phyloP scores from a whole-genome alignment of 2,329 filamentous ascomycete genomes.

The Ophiobolus disseminans region DNA sequence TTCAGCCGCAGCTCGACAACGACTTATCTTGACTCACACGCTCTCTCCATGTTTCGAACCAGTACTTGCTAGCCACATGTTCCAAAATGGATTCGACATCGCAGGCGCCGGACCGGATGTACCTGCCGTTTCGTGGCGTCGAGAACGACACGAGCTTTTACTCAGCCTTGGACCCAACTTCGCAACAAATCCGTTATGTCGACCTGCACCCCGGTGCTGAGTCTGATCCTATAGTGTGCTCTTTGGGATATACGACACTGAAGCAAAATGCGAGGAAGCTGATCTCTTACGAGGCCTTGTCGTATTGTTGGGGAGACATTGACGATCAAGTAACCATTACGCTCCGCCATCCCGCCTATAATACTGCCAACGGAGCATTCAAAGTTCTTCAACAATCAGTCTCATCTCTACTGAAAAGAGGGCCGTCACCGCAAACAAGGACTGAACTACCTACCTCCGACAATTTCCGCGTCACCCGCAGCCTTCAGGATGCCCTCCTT shows the following conservation, averaged over 20 bases:
- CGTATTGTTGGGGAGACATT: conserved; percentile 6
- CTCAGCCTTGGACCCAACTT: neutral
- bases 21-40: too few species aligned
- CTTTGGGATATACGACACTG: neutral
- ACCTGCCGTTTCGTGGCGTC: neutral
- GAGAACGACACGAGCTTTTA: neutral
- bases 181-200: neutral
- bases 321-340: neutral
- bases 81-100: neutral
- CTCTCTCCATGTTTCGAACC: too few species aligned
- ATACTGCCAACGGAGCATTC: too few species aligned
- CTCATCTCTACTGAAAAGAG: neutral
- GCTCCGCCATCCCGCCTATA: neutral
- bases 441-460: neutral
- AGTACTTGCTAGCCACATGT: too few species aligned
- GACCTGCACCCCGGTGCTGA: neutral
- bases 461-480: neutral
- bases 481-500: neutral
- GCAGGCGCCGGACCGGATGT: neutral
- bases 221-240: neutral
- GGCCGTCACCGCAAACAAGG: neutral
- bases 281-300: conserved; percentile 4
- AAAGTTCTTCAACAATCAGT: neutral
- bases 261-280: neutral
- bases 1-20: too few species aligned